Percentiles rank a stretch among this genome's conserved stretches.
phyloP scores from a whole-genome alignment of 2,329 filamentous ascomycete species.

The Seiridium unicorne region DNA sequence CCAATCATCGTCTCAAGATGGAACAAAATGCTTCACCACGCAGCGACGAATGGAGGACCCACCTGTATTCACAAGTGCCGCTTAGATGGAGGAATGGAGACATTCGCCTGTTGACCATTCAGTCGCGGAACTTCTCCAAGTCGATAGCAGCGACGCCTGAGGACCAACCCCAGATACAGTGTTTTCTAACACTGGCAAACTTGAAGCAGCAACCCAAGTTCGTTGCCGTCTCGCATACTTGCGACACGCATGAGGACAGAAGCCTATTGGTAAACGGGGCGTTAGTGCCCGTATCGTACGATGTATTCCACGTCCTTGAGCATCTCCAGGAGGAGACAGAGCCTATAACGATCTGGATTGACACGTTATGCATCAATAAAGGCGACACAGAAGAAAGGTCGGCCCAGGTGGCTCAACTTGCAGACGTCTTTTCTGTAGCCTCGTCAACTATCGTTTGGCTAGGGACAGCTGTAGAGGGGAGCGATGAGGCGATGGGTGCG shows the following conservation, averaged over 20 bases:
- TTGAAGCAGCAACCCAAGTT: constrained; percentile 14
- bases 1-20: too few species aligned
- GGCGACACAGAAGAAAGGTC: constrained; percentile 11
- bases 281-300: background rate
- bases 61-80: constrained; percentile 19
- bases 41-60: constrained; percentile 14
- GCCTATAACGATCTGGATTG: constrained; percentile 6
- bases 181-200: constrained; percentile 17
- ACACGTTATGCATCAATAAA: constrained; percentile 1
- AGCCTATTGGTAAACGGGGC: constrained; percentile 8
- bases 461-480: constrained; percentile 13
- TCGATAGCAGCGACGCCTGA: constrained; percentile 6
- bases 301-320: constrained; percentile 13
- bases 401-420: constrained; percentile 16
- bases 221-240: constrained; percentile 17
- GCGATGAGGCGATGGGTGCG: constrained; percentile 19
- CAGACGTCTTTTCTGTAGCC: constrained; percentile 14
- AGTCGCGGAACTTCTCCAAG: constrained; percentile 10
- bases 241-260: constrained; percentile 9
- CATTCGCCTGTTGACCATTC: constrained; percentile 21
- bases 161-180: constrained; percentile 12
- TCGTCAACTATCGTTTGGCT: constrained; percentile 19
- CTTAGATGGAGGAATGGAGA: constrained; percentile 18
- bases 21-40: background rate
- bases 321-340: constrained; percentile 14